Evolutionary conservation across 2,329 filamentous ascomycete species (phyloP).

Genomic region (Cytospora piceicola): DNA sequence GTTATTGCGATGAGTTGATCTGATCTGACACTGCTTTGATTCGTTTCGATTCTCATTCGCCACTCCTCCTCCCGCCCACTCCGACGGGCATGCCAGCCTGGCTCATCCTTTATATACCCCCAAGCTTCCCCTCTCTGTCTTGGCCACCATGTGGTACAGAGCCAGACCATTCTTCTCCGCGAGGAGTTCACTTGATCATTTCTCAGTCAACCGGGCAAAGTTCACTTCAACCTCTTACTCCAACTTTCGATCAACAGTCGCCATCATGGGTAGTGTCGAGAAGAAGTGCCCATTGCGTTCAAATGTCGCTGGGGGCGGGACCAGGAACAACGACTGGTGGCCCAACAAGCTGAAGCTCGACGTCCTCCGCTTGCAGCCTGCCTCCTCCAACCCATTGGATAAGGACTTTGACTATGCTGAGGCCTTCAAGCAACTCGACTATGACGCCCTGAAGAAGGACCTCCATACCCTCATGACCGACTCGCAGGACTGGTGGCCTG

Average conservation of each 20-base stretch:
- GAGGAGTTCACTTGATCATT: background rate
- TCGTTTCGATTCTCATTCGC: background rate
- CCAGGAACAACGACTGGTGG: slow-evolving; percentile 75
- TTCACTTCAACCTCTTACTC: background rate
- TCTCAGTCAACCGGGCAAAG: background rate
- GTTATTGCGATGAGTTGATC: background rate
- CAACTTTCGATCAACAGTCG: slow-evolving; percentile 3
- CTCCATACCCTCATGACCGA: slow-evolving; percentile 73
- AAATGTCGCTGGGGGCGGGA: slow-evolving; percentile 64
- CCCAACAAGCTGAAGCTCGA: slow-evolving; percentile 68
- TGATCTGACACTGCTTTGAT: background rate
- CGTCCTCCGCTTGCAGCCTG: slow-evolving; percentile 73
- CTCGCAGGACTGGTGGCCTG: slow-evolving; percentile 81
- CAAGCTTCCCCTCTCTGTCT: slow-evolving; percentile 2
- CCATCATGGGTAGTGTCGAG: slow-evolving; percentile 26
- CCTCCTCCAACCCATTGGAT: slow-evolving; percentile 64
- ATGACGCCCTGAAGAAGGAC: slow-evolving; percentile 74
- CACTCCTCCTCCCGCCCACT: background rate
- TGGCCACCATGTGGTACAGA: slow-evolving; percentile 4
- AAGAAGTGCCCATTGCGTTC: slow-evolving; percentile 30
- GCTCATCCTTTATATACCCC: slow-evolving; percentile 1
- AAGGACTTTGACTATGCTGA: slow-evolving; percentile 72
- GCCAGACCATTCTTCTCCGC: background rate
- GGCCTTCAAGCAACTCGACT: slow-evolving; percentile 75
- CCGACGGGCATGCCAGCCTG: background rate